These are phyloP conservation scores for Fusarium sp. DNA, from an alignment of 2,329 filamentous ascomycete genomes.

Conservation along the genomic window DNA sequence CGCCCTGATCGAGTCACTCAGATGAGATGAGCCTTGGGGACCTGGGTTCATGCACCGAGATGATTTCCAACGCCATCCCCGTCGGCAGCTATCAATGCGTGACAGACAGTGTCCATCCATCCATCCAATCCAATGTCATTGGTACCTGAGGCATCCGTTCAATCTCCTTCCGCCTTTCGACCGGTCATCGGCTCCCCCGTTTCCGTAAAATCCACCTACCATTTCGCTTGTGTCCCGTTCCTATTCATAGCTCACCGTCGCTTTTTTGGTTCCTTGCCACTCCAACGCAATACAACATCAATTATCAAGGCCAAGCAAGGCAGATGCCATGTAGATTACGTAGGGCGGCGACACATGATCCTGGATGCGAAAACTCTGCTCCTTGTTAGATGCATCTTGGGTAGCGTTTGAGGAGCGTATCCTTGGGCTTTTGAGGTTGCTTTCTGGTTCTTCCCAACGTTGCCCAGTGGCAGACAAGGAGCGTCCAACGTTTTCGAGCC, in stretches of 20 bases:
- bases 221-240: conserved; percentile 17
- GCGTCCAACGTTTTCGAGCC: conserved; percentile 22
- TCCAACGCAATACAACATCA: conserved; percentile 28
- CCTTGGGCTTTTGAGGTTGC: neutral
- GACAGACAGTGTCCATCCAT: neutral
- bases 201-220: conserved; percentile 8
- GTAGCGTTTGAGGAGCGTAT: neutral
- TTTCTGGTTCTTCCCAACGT: neutral
- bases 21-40: conserved; percentile 16
- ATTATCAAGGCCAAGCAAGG: conserved; percentile 15
- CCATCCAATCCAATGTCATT: neutral
- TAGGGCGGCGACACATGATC: conserved; percentile 1
- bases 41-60: conserved; percentile 37
- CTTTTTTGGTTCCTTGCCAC: conserved; percentile 20
- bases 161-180: conserved; percentile 7
- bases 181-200: conserved; percentile 21
- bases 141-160: conserved; percentile 4
- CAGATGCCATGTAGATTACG: conserved; percentile 14
- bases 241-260: conserved; percentile 36
- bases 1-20: conserved; percentile 4
- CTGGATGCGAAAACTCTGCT: neutral
- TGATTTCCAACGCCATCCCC: conserved; percentile 10
- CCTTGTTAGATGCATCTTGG: neutral
- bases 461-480: conserved; percentile 8
- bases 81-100: conserved; percentile 7